Conservation (phyloP, 2,329 filamentous ascomycete species). For the Alternaria sp. region DNA sequence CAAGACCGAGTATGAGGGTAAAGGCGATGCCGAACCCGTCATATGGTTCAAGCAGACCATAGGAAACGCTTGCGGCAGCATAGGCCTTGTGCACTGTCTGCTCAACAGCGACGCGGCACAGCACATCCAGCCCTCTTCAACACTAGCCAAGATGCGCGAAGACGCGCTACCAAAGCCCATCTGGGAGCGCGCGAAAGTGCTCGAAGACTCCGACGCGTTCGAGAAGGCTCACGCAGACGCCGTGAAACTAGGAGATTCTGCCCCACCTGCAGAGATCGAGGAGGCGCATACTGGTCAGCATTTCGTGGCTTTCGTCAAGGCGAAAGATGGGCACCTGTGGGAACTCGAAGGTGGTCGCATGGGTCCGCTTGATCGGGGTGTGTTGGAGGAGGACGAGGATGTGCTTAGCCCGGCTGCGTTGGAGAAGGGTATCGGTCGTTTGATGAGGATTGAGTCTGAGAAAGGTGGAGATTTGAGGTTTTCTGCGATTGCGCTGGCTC, state of each 20-base stretch:
- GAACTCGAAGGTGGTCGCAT: slow-evolving; percentile 55
- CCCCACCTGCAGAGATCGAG: slow-evolving; percentile 36
- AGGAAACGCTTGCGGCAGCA: slow-evolving; percentile 64
- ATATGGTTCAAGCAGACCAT: slow-evolving; percentile 67
- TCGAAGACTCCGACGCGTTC: slow-evolving; percentile 57
- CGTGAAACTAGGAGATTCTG: slow-evolving; percentile 51
- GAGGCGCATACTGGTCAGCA: slow-evolving; percentile 47
- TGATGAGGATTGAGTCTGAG: slow-evolving; percentile 47
- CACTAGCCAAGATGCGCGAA: slow-evolving; percentile 54
- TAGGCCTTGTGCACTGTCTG: slow-evolving; percentile 62
- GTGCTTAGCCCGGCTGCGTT: slow-evolving; percentile 52
- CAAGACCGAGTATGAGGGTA: slow-evolving; percentile 53
- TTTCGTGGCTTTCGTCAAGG: slow-evolving; percentile 57
- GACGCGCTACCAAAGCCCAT: slow-evolving; percentile 54
- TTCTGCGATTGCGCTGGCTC: slow-evolving; percentile 52
- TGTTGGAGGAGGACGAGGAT: slow-evolving; percentile 51
- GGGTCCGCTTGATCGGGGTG: slow-evolving; percentile 54
- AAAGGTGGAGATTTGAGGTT: slow-evolving; percentile 51
- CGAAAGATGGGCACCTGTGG: slow-evolving; percentile 54
- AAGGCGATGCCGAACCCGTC: slow-evolving; percentile 58
- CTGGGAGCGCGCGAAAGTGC: slow-evolving; percentile 55
- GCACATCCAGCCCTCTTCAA: slow-evolving; percentile 52
- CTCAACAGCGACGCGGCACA: slow-evolving; percentile 56
- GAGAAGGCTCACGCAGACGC: slow-evolving; percentile 53
- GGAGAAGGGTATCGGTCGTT: slow-evolving; percentile 48